Percentiles rank a stretch among this genome's conserved stretches.
These are phyloP conservation scores for Penicillium sp. DNA, from an alignment of 2,329 filamentous ascomycete species.

Conservation along the genomic window DNA sequence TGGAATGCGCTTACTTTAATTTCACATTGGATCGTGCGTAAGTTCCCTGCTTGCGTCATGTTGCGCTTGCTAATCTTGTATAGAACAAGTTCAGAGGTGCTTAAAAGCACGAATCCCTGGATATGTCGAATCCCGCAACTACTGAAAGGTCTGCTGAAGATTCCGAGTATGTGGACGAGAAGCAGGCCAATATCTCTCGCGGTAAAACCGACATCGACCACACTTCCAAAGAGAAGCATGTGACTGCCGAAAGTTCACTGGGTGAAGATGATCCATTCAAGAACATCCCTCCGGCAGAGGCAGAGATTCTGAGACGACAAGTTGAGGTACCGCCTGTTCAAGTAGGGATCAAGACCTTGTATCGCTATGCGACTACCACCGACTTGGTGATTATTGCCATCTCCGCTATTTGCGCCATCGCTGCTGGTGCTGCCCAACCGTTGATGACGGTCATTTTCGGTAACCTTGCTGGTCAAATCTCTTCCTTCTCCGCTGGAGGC, in stretches of 20 bases:
- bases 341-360: neutral
- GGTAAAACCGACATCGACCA: neutral
- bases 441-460: slow-evolving; percentile 2
- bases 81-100: neutral
- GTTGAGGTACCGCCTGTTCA: neutral
- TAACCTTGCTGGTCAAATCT: neutral
- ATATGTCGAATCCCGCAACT: neutral
- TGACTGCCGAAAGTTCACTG: neutral
- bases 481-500: neutral
- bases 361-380: neutral
- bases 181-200: neutral
- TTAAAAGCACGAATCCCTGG: neutral
- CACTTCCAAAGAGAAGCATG: neutral
- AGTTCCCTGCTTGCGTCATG: neutral
- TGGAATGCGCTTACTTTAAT: neutral
- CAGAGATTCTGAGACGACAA: neutral
- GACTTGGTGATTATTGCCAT: neutral
- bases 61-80: neutral
- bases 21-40: neutral
- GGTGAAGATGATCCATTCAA: neutral
- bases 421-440: neutral
- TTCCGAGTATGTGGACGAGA: neutral
- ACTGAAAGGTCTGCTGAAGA: neutral
- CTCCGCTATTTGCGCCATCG: neutral
- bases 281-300: neutral